phyloP scores from a whole-genome alignment of 2,329 filamentous ascomycete genomes.

The Cladophialophora carrionii region DNA sequence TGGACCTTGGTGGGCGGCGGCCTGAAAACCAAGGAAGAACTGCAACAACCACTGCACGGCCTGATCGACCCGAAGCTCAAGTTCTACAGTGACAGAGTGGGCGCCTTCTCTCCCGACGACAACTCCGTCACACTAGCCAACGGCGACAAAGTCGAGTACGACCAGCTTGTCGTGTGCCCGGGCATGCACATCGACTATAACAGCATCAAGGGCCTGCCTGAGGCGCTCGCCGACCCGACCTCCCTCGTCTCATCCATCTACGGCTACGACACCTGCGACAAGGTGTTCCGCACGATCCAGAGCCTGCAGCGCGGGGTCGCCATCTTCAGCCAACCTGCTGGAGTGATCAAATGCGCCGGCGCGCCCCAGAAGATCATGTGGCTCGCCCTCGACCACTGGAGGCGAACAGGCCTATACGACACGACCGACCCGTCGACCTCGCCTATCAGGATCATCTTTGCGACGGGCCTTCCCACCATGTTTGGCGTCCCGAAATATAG shows the following conservation, averaged over 20 bases:
- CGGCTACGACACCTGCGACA: slow-evolving; percentile 59
- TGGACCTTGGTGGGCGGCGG: slow-evolving; percentile 71
- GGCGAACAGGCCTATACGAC: slow-evolving; percentile 57
- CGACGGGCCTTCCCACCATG: slow-evolving; percentile 61
- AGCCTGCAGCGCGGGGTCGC: slow-evolving; percentile 56
- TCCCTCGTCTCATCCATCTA: slow-evolving; percentile 62
- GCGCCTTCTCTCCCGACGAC: slow-evolving; percentile 57
- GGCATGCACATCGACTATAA: slow-evolving; percentile 58
- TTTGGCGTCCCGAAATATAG: slow-evolving; percentile 66
- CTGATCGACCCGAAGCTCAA: slow-evolving; percentile 64
- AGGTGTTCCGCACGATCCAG: slow-evolving; percentile 56
- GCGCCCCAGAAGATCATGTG: slow-evolving; percentile 67
- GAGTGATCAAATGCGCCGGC: slow-evolving; percentile 64
- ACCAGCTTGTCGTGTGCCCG: slow-evolving; percentile 67
- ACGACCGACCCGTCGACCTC: slow-evolving; percentile 47
- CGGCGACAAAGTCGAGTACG: slow-evolving; percentile 62
- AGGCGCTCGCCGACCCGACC: slow-evolving; percentile 56
- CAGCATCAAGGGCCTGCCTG: slow-evolving; percentile 60
- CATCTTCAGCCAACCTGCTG: slow-evolving; percentile 64
- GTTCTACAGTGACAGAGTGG: slow-evolving; percentile 60
- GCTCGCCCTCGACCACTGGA: slow-evolving; percentile 65
- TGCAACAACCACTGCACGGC: slow-evolving; percentile 55
- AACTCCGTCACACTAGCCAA: slow-evolving; percentile 61
- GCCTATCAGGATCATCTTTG: slow-evolving; percentile 58
- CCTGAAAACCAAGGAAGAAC: slow-evolving; percentile 64